phyloP scores from a whole-genome alignment of 352 stramenopile species.

The Phytopythium litorale region DNA sequence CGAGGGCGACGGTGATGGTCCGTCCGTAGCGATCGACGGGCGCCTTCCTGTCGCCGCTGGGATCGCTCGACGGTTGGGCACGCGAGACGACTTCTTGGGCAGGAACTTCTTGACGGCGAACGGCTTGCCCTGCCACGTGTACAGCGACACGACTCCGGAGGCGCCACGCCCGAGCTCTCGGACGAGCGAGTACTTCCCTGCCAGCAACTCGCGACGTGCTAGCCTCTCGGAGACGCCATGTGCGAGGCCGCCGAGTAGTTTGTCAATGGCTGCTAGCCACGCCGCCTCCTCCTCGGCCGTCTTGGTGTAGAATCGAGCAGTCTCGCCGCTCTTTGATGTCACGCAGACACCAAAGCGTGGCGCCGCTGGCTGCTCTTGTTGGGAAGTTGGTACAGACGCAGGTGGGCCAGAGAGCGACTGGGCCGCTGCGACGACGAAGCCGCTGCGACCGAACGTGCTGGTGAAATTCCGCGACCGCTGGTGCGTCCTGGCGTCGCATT shows the following conservation, averaged over 20 bases:
- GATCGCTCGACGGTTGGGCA: constrained; percentile 45
- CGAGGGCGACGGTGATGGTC: not conserved
- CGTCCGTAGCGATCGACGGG: not conserved
- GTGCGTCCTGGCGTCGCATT: constrained; percentile 32
- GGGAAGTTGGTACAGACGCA: constrained; percentile 6
- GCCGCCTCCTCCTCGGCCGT: constrained; percentile 30
- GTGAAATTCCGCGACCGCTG: constrained; percentile 23
- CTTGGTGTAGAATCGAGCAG: constrained; percentile 39
- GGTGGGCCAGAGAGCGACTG: constrained; percentile 16
- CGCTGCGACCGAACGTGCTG: constrained; percentile 28
- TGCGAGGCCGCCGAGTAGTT: constrained; percentile 43
- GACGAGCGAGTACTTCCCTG: constrained; percentile 63
- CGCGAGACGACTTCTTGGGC: constrained; percentile 42
- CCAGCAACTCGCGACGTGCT: constrained; percentile 50
- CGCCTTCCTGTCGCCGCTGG: constrained; percentile 14
- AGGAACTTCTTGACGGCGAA: constrained; percentile 74
- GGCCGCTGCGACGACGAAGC: constrained; percentile 25
- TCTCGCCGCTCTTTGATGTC: constrained; percentile 20
- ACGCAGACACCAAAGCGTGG: constrained; percentile 23
- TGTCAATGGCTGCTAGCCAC: constrained; percentile 44
- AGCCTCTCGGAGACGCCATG: constrained; percentile 41
- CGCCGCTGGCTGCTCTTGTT: not conserved
- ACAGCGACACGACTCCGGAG: constrained; percentile 66
- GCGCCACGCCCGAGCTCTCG: constrained; percentile 69
- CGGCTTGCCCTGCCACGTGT: constrained; percentile 62